Evolutionary conservation across 148 eudicot species (phyloP).

Genomic region (Spergularia marina): DNA sequence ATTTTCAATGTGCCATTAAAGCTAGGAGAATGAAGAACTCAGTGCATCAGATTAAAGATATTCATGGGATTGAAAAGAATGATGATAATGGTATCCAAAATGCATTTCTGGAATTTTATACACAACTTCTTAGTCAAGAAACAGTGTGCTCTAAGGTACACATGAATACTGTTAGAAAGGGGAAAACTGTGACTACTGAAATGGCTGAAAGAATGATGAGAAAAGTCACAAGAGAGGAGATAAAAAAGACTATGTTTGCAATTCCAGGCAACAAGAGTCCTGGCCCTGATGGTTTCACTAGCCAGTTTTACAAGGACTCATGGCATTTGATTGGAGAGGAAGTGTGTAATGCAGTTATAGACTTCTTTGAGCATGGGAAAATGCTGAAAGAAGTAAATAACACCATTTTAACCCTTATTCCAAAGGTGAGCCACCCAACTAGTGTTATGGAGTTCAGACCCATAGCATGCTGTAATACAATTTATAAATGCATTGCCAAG

Average conservation of each 20-base stretch:
- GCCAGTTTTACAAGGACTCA: neutral
- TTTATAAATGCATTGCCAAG: too few relatives aligned
- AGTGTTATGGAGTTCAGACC: neutral
- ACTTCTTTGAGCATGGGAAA: neutral
- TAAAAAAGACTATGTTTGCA: neutral
- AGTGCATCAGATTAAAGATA: too few relatives aligned
- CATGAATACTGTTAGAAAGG: too few relatives aligned
- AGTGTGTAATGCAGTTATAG: neutral
- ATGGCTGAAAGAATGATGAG: neutral
- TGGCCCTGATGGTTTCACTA: neutral
- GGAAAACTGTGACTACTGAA: neutral
- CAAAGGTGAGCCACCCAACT: neutral
- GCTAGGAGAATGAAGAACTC: too few relatives aligned
- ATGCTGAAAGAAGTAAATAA: neutral
- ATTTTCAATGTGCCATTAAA: neutral
- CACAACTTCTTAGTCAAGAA: neutral
- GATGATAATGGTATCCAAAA: too few relatives aligned
- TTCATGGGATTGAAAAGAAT: too few relatives aligned
- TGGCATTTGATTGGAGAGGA: neutral
- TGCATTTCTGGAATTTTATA: too few relatives aligned
- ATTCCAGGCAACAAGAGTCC: neutral
- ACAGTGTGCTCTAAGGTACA: neutral
- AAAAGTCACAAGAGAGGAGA: neutral
- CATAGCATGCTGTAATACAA: too few relatives aligned
- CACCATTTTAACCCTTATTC: neutral